Evolutionary conservation across 306 rosid genomes (phyloP), one percentile per base, ranked within the genome.

Genomic region (Vachellia collinsii): DNA sequence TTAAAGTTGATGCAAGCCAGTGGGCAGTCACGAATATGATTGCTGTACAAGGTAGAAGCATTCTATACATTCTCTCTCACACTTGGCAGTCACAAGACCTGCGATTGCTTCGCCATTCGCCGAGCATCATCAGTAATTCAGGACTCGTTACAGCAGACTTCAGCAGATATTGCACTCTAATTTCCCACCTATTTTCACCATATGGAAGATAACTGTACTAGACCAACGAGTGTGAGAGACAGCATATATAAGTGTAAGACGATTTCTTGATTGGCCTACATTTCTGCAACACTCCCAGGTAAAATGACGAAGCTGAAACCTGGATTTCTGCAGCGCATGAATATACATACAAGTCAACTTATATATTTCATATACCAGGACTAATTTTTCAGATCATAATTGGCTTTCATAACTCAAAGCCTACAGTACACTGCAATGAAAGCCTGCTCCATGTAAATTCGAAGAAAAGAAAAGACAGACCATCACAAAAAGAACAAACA

Each of bases 341-440:
- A 81, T 38, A 77, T 69, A 47, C 20, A 54, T 51, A 64, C 70
- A 74, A 74, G 58, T 83, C 74, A 79, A 72, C 42, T 76, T 65
- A 53, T 50, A 14, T 62, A 70, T 41, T 51, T 12, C 71, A 22
- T 51, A 65, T 54, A 82, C 34, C 79, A 71, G 29, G 66, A 70
- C 61, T 6, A 71, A 77, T 20, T 36, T 83, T 51, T 67, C 14
- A 56, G 62, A 65, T 56, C 22, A 17, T 19, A 29, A 66, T 4
- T 22, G 48, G 11, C 80, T 46, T 77, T 16, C 4, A 63, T 20
- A 39, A 46, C 46, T 77, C 80, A 25, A 37, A n/a, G 73, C 39
- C 80, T 43, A 20, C 25, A 22, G 34, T 29, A 1, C 34, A 29
- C 34, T 29, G 34, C 34, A 29, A 43, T 25, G 19, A 50, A 51